Evolutionary conservation across 352 stramenopile genomes (phyloP).

Genomic region (Pythium pyrilobum): DNA sequence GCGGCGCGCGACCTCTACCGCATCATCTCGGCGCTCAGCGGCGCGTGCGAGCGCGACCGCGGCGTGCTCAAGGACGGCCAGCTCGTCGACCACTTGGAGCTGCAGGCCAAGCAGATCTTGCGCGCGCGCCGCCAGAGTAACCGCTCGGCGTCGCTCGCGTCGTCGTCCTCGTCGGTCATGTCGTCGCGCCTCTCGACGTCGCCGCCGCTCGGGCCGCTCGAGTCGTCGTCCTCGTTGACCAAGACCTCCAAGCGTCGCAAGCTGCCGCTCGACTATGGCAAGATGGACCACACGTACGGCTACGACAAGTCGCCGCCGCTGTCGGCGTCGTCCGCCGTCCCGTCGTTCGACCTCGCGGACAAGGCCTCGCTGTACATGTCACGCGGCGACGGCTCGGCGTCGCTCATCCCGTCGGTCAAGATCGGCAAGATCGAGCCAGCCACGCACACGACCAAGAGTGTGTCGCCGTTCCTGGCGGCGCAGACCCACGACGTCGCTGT

Average conservation of each 20-base stretch:
- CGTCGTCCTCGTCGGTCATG: constrained; percentile 11
- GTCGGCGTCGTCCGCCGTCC: neutral
- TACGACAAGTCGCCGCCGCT: constrained; percentile 15
- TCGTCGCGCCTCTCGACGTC: constrained; percentile 11
- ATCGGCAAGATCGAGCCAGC: constrained; percentile 16
- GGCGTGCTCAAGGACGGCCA: constrained; percentile 66
- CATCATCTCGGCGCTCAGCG: constrained; percentile 52
- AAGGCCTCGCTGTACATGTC: constrained; percentile 20
- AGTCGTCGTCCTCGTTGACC: neutral
- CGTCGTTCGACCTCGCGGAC: neutral
- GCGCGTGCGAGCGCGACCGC: constrained; percentile 44
- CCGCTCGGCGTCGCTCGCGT: neutral
- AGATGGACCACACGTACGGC: constrained; percentile 10
- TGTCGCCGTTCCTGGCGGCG: constrained; percentile 1
- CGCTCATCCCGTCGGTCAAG: constrained; percentile 18
- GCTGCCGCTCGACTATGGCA: constrained; percentile 11
- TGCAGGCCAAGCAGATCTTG: constrained; percentile 47
- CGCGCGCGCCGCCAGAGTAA: constrained; percentile 20
- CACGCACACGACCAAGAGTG: neutral
- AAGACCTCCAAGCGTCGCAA: constrained; percentile 23
- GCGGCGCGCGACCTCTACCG: constrained; percentile 15
- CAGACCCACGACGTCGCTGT: constrained; percentile 4
- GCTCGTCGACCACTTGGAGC: constrained; percentile 62
- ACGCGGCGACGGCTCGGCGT: constrained; percentile 15
- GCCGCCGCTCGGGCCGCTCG: constrained; percentile 4